Base-by-base conservation (phyloP, 2,329 filamentous ascomycete species). In the Fusarium armeniacum region DNA sequence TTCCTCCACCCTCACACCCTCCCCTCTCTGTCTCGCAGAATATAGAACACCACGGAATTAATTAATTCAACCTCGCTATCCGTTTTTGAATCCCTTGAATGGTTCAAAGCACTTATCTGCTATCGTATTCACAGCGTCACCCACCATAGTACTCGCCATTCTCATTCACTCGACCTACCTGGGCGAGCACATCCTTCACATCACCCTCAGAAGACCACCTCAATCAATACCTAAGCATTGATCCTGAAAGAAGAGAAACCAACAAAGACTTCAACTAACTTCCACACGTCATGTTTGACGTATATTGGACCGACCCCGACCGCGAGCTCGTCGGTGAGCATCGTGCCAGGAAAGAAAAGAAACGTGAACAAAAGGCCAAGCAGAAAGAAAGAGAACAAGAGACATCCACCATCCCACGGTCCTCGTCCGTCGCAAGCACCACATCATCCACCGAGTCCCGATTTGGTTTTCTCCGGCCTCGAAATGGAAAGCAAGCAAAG, bases 251-350 rank as follows among this genome's bases (percentile, higher is more conserved):
- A 2, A 50, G 22, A 24, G 20, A 40, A 4, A 22, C 4, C 10
- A 6, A 12, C 4, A 6, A 3, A 40, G 11, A 40, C 20, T 22
- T 38, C 6, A 7, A 20, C 12, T 20, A 40, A 6, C 6, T 13
- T 22, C 36, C 18, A n/a, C 36, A 40, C 70, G 76, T 59, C 45
- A 89, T 89, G 87, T 89, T 87, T 74, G 86, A 88, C 73, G 84
- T 89, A 33, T 78, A 86, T 47, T 89, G 87, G 87, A 85, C 85
- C 6, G 86, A 88, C 59, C 84, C 84, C 24, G 80, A 85, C 51
- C 79, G 81, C 60, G 84, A 89, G 76, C 80, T 83, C 11, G 82
- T 88, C 18, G 85, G 86, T 4, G 83, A 89, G 73, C 81, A 83
- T 57, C 83, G 83, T 18, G 81, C 83, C 3, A 83, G 82, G 49